Percentiles rank a stretch among this genome's conserved stretches.
Conservation (phyloP, 805 yeast species). For the Saccharomycopsis olivae region DNA sequence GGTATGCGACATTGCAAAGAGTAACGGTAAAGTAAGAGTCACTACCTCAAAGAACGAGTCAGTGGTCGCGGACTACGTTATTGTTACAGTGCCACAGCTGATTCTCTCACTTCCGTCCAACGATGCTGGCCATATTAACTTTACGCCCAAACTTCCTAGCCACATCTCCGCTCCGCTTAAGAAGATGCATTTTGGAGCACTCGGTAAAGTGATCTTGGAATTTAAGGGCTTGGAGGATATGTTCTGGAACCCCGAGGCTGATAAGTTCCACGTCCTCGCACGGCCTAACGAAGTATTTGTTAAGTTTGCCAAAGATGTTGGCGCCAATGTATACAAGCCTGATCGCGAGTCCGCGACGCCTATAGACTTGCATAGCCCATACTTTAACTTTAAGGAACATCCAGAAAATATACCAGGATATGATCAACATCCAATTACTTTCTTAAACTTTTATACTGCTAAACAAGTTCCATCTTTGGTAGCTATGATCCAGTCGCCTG, state of each 20-base stretch:
- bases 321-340: conserved; percentile 6
- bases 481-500: conserved; percentile 60
- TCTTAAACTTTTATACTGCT: conserved; percentile 50
- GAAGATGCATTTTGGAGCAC: conserved; percentile 48
- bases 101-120: conserved; percentile 35
- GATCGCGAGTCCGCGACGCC: conserved; percentile 9
- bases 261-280: conserved; percentile 38
- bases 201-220: conserved; percentile 67
- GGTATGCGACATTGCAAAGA: conserved; percentile 24
- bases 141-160: conserved; percentile 47
- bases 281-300: conserved; percentile 22
- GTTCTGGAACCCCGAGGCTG: conserved; percentile 51
- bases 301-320: conserved; percentile 8
- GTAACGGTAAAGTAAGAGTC: conserved; percentile 11
- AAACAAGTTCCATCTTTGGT: conserved; percentile 43
- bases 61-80: conserved; percentile 40
- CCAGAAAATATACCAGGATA: conserved; percentile 27
- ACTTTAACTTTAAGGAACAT: conserved; percentile 19
- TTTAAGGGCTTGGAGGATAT: conserved; percentile 34
- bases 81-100: conserved; percentile 75
- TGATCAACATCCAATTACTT: conserved; percentile 50
- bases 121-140: conserved; percentile 38
- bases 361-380: conserved; percentile 9
- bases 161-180: conserved; percentile 33
- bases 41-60: conserved; percentile 23